Conservation (phyloP, 2,329 filamentous ascomycete species). For the Periconia macrospinosa region DNA sequence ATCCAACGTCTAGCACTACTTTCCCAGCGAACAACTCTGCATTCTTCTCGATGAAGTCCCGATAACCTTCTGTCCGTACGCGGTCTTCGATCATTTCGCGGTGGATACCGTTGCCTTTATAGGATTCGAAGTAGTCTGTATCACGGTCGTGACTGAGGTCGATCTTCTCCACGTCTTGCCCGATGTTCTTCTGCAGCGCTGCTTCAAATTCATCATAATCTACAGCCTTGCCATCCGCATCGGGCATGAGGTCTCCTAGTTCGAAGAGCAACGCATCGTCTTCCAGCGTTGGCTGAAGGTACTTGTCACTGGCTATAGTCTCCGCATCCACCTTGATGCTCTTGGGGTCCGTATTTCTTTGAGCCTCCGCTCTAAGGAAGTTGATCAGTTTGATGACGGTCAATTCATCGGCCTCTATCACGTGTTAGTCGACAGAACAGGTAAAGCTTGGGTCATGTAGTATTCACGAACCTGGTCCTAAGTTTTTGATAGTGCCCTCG, state of each 20-base stretch:
- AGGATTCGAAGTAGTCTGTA: slow-evolving; percentile 65
- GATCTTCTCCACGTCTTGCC: slow-evolving; percentile 32
- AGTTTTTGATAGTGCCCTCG: slow-evolving; percentile 25
- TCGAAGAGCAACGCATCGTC: slow-evolving; percentile 89
- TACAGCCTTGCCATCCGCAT: slow-evolving; percentile 29
- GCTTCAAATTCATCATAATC: slow-evolving; percentile 41
- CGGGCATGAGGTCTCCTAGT: slow-evolving; percentile 71
- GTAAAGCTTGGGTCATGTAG: slow-evolving; percentile 9
- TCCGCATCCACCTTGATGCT: slow-evolving; percentile 58
- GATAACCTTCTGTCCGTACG: slow-evolving; percentile 86
- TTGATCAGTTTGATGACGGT: slow-evolving; percentile 47
- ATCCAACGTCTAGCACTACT: slow-evolving; percentile 87
- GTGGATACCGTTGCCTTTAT: slow-evolving; percentile 74
- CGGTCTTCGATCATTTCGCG: slow-evolving; percentile 94
- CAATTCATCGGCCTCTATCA: slow-evolving; percentile 34
- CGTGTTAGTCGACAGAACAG: slow-evolving; percentile 19
- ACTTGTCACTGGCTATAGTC: slow-evolving; percentile 73
- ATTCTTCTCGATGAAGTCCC: slow-evolving; percentile 92
- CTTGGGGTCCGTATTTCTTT: slow-evolving; percentile 47
- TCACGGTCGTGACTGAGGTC: slow-evolving; percentile 51
- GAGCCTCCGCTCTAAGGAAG: slow-evolving; percentile 49
- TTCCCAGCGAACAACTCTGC: slow-evolving; percentile 85
- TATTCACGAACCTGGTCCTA: slow-evolving; percentile 29
- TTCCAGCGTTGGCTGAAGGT: slow-evolving; percentile 80
- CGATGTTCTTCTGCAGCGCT: slow-evolving; percentile 45